Evolutionary conservation across 116 monocot species (phyloP), one percentile per base, ranked within the genome.

Genomic region (Trichopus zeylanicus): DNA sequence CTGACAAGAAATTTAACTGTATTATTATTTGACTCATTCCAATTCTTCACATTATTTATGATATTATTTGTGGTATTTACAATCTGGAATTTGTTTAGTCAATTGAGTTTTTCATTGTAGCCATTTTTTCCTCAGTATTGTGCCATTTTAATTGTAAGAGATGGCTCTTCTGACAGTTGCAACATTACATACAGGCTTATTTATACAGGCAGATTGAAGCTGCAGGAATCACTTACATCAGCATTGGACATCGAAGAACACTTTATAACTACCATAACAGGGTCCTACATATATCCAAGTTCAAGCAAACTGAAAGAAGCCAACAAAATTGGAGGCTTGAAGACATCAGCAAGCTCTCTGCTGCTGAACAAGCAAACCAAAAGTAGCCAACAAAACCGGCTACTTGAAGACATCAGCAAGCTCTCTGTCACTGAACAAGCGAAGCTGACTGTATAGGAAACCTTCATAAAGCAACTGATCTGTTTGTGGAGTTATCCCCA

Each of bases 141-240:
- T 5, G 7, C 10, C 10, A 33, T 33, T 8, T 8, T 33, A 4
- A 33, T 33, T 4, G 32, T 8, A 7, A 47, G 15, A 16, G 47
- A 18, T 20, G 12, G 34, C 27, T 53, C 26, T 62, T 53, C 26
- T 62, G 39, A 67, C 47, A 31, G 9, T 66, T 56, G 47, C 30
- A 30, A 47, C 29, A 37, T 12, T 24, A 48, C 60, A 2, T 68
- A 58, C 81, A 97, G 97, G 78, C 82, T 70, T 84, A 82, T 70
- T 56, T 90, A 13, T 97, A 97, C 59, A 57, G 66, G 52, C 76
- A 77, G 51, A 90, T 97, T 56, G 81, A 90, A 75, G 77, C 73
- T 56, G 90, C 84, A 55, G 97, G 97, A 18, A 84, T 97, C 64
- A 90, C 97, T 31, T 97, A 84, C 46, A 67, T 87, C 56, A 97